Evolutionary conservation across 2,329 filamentous ascomycete species (phyloP), one percentile per base, ranked within the genome.

Genomic region (Exophiala oligosperma): DNA sequence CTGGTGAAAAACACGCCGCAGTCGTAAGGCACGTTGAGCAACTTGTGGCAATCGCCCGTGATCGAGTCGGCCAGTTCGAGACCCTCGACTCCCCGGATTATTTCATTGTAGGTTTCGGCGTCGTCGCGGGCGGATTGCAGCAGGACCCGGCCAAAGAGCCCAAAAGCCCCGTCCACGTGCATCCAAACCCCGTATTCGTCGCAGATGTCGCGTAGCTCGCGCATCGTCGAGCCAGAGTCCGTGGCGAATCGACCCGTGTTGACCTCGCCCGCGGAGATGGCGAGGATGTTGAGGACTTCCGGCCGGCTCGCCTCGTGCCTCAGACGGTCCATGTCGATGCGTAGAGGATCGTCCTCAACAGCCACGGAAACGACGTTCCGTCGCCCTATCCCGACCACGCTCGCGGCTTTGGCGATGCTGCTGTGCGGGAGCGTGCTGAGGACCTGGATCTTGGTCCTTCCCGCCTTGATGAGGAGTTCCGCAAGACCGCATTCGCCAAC

Each of bases 1-100:
- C 85, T 84, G 52, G 87, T 91, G 66, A 96, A 84, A 79, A 96
- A 95, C 73, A 97, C 88, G 44, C 92, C 93, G 67, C 88, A 92
- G 72, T 97, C 93, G 68, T 97, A 97, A 0, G 93, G 92, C 47
- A 96, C 91, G 66, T 97, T 97, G 60, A 97, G 81, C n/a, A 96
- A 76, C 70, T 97, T 97, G 73, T 97, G 93, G 0, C 84, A 89
- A 68, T 97, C 92, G 2, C 89, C 87, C 0, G 91, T 87, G 65
- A 97, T 92, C 51, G 90, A 95, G 70, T 97, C 91, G 2, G 90
- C 91, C 2, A 96, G 78, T 61, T 96, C 88, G 11, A 97, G 72
- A 0, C 90, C 90, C 3, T 82, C 79, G 1, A 75, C 80, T 59
- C 74, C 79, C 37, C 70, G 73, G 57, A 74, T 85, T 60, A 84